Percentiles rank a stretch among this genome's conserved stretches.
These are phyloP conservation scores for Eremochloa ophiuroides DNA, from an alignment of 176 grass and related monocot species.

Conservation along the genomic window DNA sequence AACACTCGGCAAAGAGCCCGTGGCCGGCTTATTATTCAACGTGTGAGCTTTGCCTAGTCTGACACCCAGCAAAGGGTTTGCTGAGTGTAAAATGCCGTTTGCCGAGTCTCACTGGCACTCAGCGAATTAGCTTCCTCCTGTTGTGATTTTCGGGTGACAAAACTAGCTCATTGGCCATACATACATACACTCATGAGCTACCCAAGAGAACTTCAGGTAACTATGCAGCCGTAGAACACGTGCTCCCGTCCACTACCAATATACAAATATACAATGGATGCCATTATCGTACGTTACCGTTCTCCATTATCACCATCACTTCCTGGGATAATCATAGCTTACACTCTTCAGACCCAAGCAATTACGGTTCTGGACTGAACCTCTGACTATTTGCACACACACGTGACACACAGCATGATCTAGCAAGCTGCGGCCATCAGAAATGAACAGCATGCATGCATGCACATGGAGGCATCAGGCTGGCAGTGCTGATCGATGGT, in stretches of 20 bases:
- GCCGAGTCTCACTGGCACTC: too few relatives aligned
- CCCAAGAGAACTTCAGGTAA: not conserved
- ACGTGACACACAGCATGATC: not conserved
- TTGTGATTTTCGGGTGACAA: too few relatives aligned
- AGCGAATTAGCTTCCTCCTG: too few relatives aligned
- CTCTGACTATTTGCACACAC: not conserved
- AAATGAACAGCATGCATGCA: not conserved
- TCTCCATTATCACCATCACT: not conserved
- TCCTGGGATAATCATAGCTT: slow-evolving; percentile 1
- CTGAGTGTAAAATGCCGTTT: too few relatives aligned
- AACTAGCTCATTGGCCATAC: not conserved
- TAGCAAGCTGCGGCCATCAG: not conserved
- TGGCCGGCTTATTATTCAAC: too few relatives aligned
- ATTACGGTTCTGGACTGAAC: slow-evolving; percentile 16
- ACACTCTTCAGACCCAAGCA: slow-evolving; percentile 17
- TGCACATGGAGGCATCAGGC: not conserved
- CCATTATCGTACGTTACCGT: slow-evolving; percentile 21
- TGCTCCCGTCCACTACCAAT: not conserved
- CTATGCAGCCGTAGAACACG: not conserved
- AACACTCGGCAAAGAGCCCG: too few relatives aligned
- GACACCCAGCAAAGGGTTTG: too few relatives aligned
- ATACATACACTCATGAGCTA: not conserved
- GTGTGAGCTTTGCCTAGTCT: too few relatives aligned
- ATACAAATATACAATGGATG: not conserved
- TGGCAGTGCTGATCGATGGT: not conserved